phyloP scores from a whole-genome alignment of 2,329 filamentous ascomycete species.

The Domatiomyces globalis region DNA sequence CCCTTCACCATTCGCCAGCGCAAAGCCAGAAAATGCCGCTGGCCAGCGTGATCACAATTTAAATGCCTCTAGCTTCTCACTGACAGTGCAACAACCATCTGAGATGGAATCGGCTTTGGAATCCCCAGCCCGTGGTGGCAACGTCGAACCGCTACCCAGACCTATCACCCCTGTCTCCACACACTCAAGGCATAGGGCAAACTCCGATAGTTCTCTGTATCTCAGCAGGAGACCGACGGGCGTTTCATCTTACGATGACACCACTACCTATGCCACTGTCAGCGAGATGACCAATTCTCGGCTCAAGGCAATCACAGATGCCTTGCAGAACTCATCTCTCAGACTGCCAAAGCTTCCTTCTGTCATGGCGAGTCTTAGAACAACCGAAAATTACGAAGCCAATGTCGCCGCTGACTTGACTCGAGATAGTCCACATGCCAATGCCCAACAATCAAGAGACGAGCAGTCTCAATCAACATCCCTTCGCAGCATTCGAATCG shows the following conservation, averaged over 20 bases:
- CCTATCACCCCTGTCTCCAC: slow-evolving; percentile 21
- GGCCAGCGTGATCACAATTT: neutral
- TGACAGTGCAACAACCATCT: neutral
- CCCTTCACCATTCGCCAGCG: neutral
- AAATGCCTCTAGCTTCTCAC: neutral
- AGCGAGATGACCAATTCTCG: slow-evolving; percentile 76
- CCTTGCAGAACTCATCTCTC: slow-evolving; percentile 68
- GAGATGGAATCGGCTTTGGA: no score
- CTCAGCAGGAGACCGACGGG: slow-evolving; percentile 62
- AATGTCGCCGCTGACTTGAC: neutral
- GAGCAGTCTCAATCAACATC: neutral
- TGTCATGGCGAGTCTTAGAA: slow-evolving; percentile 15
- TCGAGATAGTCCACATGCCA: slow-evolving; percentile 1
- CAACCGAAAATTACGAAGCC: neutral
- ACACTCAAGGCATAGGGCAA: slow-evolving; percentile 41
- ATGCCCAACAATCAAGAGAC: slow-evolving; percentile 5
- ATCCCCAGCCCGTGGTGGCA: slow-evolving; percentile 12
- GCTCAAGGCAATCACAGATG: slow-evolving; percentile 81
- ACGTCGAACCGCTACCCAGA: slow-evolving; percentile 7
- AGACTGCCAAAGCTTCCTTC: slow-evolving; percentile 40
- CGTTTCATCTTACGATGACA: slow-evolving; percentile 72
- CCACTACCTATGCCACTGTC: slow-evolving; percentile 64
- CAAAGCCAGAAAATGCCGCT: neutral
- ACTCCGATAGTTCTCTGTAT: slow-evolving; percentile 62
- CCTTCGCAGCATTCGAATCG: slow-evolving; percentile 3